Percentiles rank a stretch among this genome's conserved stretches.
phyloP scores from a whole-genome alignment of 495 filamentous ascomycete species.

The Clohesyomyces aquaticus region DNA sequence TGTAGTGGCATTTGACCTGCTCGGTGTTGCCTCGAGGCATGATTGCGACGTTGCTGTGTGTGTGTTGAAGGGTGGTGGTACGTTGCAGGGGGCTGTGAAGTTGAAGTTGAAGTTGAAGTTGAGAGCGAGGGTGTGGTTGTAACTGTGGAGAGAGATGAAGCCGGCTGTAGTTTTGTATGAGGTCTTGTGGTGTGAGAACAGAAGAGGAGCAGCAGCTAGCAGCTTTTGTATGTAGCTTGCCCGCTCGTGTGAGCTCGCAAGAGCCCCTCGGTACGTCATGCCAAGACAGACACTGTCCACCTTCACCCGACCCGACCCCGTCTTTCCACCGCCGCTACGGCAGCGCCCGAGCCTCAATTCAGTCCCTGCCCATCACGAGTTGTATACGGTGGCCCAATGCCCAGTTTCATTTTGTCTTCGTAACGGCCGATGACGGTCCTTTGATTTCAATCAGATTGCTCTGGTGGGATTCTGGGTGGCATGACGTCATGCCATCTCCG shows the following conservation, averaged over 20 bases:
- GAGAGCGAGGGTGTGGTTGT: too few species aligned
- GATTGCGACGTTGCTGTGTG: slow-evolving; percentile 28
- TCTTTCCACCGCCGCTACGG: not conserved
- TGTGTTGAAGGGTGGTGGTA: too few species aligned
- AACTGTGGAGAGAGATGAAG: not conserved
- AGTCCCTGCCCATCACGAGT: not conserved
- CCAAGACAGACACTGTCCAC: slow-evolving; percentile 2
- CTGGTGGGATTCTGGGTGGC: too few species aligned
- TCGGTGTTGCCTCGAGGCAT: slow-evolving; percentile 81
- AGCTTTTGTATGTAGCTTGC: slow-evolving; percentile 9
- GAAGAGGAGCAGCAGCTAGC: not conserved
- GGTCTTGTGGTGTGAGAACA: not conserved
- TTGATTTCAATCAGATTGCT: too few species aligned
- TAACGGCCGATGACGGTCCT: slow-evolving; percentile 13
- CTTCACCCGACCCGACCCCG: not conserved
- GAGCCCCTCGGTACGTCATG: slow-evolving; percentile 12
- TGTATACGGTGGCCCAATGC: not conserved
- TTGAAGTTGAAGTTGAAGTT: not conserved
- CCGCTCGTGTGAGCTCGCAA: not conserved
- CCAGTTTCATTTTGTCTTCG: not conserved
- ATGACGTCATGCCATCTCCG: slow-evolving; percentile 2
- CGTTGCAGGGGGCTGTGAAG: not conserved
- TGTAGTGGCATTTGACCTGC: slow-evolving; percentile 84
- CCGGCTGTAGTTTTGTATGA: not conserved
- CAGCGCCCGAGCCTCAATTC: slow-evolving; percentile 18